Conservation (phyloP, 2,329 filamentous ascomycete genomes). For the Colletotrichum cereale region DNA sequence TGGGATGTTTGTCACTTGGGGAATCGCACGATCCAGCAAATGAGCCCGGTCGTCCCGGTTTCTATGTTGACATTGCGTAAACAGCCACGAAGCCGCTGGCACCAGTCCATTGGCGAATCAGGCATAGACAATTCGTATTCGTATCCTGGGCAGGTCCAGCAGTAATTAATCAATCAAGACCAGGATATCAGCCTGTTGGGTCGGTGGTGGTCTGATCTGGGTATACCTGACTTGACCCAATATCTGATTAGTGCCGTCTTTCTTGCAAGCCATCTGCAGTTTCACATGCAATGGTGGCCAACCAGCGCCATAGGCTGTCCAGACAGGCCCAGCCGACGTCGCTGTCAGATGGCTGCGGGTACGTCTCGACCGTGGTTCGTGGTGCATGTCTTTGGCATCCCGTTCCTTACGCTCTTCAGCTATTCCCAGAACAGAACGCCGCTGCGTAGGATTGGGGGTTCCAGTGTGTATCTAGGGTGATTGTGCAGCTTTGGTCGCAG, state of each 20-base stretch:
- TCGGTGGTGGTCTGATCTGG: conserved; percentile 2
- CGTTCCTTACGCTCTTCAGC: neutral
- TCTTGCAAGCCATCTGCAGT: neutral
- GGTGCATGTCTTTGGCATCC: neutral
- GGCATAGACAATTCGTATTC: conserved; percentile 19
- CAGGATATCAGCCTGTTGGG: too few species aligned
- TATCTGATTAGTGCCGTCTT: conserved; percentile 19
- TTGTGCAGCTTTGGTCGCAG: conserved; percentile 15
- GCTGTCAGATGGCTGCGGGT: neutral
- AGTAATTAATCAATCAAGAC: neutral
- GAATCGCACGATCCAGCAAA: conserved; percentile 14
- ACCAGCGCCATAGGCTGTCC: neutral
- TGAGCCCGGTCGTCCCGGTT: neutral
- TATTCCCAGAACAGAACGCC: neutral
- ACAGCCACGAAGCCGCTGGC: neutral
- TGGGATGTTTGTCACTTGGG: conserved; percentile 8
- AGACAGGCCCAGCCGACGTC: neutral
- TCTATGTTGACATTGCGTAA: neutral
- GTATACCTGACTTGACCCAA: neutral
- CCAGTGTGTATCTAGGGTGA: conserved; percentile 9
- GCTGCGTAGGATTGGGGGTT: neutral
- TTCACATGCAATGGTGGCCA: neutral
- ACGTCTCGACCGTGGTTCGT: neutral
- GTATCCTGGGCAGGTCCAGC: conserved; percentile 9
- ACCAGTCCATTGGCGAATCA: conserved; percentile 1